These are phyloP conservation scores for Endogone sp. DNA, from an alignment of 192 early-diverging fungal genomes.

Conservation along the genomic window DNA sequence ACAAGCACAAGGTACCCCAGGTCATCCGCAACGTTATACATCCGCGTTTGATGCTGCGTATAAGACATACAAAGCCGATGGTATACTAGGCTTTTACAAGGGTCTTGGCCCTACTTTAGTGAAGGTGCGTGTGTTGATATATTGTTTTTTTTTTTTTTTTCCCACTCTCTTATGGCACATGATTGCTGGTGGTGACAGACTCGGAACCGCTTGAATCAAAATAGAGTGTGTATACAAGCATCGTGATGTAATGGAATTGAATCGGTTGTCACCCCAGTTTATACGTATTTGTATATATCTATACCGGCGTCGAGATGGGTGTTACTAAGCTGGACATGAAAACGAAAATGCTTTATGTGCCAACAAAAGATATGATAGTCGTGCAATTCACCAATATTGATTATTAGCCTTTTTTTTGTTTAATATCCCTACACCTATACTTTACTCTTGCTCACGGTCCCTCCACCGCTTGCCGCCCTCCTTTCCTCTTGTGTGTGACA, in stretches of 20 bases:
- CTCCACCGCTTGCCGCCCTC: neutral
- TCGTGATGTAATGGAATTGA: no score
- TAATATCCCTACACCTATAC: neutral
- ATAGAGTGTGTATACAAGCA: no score
- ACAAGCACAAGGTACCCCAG: slow-evolving; percentile 76
- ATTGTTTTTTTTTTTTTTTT: neutral
- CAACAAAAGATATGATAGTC: no score
- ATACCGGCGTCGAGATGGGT: no score
- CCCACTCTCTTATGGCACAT: neutral
- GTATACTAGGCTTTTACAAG: slow-evolving; percentile 68
- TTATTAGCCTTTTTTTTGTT: neutral
- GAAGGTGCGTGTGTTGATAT: slow-evolving; percentile 42
- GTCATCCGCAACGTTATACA: slow-evolving; percentile 65
- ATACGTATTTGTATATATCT: no score
- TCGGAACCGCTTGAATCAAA: no score
- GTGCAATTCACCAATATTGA: neutral
- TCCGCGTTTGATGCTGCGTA: slow-evolving; percentile 56
- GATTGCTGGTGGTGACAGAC: no score
- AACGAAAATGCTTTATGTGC: no score
- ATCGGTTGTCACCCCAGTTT: no score
- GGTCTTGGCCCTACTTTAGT: slow-evolving; percentile 68
- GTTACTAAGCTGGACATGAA: no score
- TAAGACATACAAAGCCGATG: slow-evolving; percentile 59
- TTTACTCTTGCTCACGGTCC: neutral
- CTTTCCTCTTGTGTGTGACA: no score